A percentile compares a stretch with the other conserved stretches of the same genome.
Conservation (phyloP, 345 rosid species). For the Ailanthus altissimus region DNA sequence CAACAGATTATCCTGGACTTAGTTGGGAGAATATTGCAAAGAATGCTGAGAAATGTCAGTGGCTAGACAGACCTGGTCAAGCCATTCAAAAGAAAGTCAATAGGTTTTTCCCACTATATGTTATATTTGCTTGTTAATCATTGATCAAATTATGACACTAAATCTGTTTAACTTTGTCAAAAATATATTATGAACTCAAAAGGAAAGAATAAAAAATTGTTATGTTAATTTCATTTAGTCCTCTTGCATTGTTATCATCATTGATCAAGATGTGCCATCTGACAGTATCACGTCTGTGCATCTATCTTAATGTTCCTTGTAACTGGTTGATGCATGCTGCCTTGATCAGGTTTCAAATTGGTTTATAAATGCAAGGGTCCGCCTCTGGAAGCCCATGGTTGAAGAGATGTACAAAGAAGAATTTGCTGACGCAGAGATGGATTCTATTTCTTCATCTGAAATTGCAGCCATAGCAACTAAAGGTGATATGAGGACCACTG, state of each 20-base stretch:
- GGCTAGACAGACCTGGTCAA: background rate
- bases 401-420: conserved; percentile 99
- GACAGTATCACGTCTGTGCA: background rate
- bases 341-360: conserved; percentile 82
- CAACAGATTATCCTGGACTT: background rate
- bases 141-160: background rate
- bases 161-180: background rate
- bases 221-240: background rate
- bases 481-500: conserved; percentile 34
- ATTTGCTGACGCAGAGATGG: conserved; percentile 67
- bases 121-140: background rate
- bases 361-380: conserved; percentile 98
- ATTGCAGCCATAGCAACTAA: conserved; percentile 45
- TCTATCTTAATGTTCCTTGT: background rate
- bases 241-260: background rate
- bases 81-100: background rate
- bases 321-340: background rate
- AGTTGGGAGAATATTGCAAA: background rate
- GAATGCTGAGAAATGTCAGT: background rate
- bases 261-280: background rate
- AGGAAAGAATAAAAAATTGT: background rate
- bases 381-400: conserved; percentile 99
- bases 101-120: background rate
- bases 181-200: background rate
- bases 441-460: conserved; percentile 74